phyloP scores from a whole-genome alignment of 208 protist species.

The Endotrypanum monterogeii region DNA sequence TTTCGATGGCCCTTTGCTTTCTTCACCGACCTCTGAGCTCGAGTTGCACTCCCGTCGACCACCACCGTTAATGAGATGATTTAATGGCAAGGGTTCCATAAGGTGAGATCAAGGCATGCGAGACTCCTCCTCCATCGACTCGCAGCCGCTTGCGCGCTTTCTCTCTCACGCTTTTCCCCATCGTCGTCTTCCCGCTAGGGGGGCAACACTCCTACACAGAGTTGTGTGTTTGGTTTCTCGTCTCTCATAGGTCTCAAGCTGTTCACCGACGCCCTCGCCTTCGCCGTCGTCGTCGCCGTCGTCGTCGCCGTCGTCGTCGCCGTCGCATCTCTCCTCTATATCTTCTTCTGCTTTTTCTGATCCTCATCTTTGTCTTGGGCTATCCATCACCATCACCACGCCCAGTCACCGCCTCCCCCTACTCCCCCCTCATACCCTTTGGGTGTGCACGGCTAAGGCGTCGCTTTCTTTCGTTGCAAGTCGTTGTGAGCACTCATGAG shows the following conservation, averaged over 20 bases:
- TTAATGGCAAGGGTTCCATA: not conserved
- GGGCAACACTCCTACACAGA: not conserved
- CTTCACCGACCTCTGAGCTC: not conserved
- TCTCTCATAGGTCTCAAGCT: not conserved
- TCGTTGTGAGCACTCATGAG: not conserved
- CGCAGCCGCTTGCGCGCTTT: no score
- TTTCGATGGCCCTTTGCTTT: not conserved
- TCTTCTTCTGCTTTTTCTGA: no score
- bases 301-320: not conserved
- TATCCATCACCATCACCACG: not conserved
- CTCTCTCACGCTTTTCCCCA: not conserved
- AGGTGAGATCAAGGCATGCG: not conserved
- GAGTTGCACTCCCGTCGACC: not conserved
- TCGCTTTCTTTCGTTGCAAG: not conserved
- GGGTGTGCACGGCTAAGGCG: not conserved
- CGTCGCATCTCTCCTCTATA: not conserved
- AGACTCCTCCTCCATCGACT: not conserved
- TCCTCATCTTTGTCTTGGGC: not conserved
- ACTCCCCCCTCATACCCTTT: not conserved
- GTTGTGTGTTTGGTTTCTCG: not conserved
- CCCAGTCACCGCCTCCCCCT: not conserved
- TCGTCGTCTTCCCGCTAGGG: not conserved
- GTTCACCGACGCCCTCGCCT: not conserved
- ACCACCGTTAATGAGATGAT: not conserved
- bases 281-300: not conserved